Conservation (phyloP, 2,329 filamentous ascomycete genomes). For the Fusarium sublunatum region DNA sequence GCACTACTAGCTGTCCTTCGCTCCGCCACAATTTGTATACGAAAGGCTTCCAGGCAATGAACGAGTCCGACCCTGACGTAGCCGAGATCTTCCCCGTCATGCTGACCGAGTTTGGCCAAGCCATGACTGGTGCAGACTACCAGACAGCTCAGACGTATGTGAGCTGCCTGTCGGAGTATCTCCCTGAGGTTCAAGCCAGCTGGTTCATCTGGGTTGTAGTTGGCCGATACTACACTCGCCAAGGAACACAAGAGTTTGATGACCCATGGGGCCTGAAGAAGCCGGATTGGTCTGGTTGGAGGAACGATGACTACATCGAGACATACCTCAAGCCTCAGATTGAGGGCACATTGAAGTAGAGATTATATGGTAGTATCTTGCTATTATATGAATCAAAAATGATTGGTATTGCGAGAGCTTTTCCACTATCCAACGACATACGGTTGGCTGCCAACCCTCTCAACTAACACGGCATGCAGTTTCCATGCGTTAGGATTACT, state of each 20-base stretch:
- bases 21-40: conserved; percentile 60
- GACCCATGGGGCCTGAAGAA: conserved; percentile 68
- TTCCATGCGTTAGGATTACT: no score
- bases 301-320: conserved; percentile 57
- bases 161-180: conserved; percentile 61
- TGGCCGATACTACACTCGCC: conserved; percentile 68
- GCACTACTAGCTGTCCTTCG: conserved; percentile 59
- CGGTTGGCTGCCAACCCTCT: no score
- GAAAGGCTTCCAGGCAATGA: conserved; percentile 65
- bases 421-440: no score
- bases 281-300: conserved; percentile 65
- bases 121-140: conserved; percentile 60
- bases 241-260: conserved; percentile 64
- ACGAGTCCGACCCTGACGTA: conserved; percentile 49
- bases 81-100: conserved; percentile 55
- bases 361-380: no score
- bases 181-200: conserved; percentile 60
- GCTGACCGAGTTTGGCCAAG: conserved; percentile 66
- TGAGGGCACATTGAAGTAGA: conserved; percentile 8
- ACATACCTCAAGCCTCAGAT: conserved; percentile 23
- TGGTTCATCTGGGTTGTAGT: conserved; percentile 70
- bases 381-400: no score
- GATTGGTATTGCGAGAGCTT: no score
- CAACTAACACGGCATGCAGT: no score
- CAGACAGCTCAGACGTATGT: conserved; percentile 58